Base-by-base conservation (phyloP, 257 asterid genomes). In the Rubia yunnanensis region DNA sequence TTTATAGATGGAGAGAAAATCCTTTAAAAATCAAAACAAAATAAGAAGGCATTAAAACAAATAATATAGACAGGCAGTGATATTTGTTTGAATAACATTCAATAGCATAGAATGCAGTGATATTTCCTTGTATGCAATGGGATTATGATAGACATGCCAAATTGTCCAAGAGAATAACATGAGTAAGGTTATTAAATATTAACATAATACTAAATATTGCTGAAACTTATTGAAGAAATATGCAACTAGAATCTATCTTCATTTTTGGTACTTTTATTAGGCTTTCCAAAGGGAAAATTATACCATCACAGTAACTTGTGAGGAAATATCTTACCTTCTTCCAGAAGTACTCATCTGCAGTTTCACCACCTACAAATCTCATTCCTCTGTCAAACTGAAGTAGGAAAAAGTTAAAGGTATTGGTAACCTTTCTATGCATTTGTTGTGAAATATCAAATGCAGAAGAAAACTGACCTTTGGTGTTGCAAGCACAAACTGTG, bases 281-380 rank as follows among this genome's bases (percentile, higher is more conserved):
- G 18, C 39, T 6, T 28, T 14, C 20, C 32, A 48, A 1, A n/a
- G 27, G 10, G 38, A 18, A 30, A 13, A 32, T 22, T 26, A 9
- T 14, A 31, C 11, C 1, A 8, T 20, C 23, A 50, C 30, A 60
- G 17, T 62, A 17, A 14, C 8, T 10, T 11, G 10, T 26, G 53
- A 48, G 57, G 20, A 54, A 69, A 24, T 9, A 14, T 22, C 77
- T 68, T 69, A 80, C 99, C 94, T 92, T 89, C 74, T 83, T 87
- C 99, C 99, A 92, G 79, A 92, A 84, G 79, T 89, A 89, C 74
- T 92, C 99, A 10, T 86, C 97, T 10, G 92, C 99, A 73, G 81
- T 86, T 79, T 92, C 99, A 74, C 97, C 99, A 13, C 99, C 99
- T 3, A 80, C 68, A 75, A 89, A 92, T 34, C 72, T 70, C 96